These are phyloP conservation scores for Ophiostoma quercus DNA, from an alignment of 2,329 filamentous ascomycete genomes.

Conservation along the genomic window DNA sequence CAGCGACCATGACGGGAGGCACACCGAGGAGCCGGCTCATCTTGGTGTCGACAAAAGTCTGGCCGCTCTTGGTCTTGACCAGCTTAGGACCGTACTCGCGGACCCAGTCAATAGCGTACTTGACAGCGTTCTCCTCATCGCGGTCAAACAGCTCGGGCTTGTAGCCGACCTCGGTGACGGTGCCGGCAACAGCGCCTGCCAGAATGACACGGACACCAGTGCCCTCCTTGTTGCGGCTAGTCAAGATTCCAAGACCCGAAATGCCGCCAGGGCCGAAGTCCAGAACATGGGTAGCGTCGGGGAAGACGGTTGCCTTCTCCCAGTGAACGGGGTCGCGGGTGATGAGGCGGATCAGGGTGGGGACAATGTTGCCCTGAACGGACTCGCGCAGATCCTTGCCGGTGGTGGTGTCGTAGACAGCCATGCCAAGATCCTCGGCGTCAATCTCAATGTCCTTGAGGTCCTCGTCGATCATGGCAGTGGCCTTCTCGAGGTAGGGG, in stretches of 20 bases:
- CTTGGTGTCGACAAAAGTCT: slow-evolving; percentile 93
- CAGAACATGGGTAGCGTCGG: slow-evolving; percentile 83
- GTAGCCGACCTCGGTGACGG: slow-evolving; percentile 87
- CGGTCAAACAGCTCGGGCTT: slow-evolving; percentile 97
- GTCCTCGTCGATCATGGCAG: slow-evolving; percentile 77
- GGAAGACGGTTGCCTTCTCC: slow-evolving; percentile 91
- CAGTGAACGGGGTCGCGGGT: slow-evolving; percentile 91
- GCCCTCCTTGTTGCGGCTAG: slow-evolving; percentile 98
- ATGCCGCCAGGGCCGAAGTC: slow-evolving; percentile 97
- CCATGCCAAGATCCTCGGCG: slow-evolving; percentile 66
- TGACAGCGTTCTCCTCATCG: slow-evolving; percentile 89
- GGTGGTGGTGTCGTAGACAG: slow-evolving; percentile 85
- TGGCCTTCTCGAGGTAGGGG: slow-evolving; percentile 80
- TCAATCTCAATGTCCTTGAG: slow-evolving; percentile 76
- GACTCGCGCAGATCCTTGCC: slow-evolving; percentile 74
- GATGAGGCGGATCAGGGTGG: slow-evolving; percentile 83
- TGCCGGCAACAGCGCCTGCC: slow-evolving; percentile 86
- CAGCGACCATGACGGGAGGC: slow-evolving; percentile 82
- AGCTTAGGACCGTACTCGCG: slow-evolving; percentile 93
- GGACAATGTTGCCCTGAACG: slow-evolving; percentile 73
- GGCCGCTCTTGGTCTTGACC: slow-evolving; percentile 79
- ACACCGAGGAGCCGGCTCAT: slow-evolving; percentile 83
- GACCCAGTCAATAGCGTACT: slow-evolving; percentile 95
- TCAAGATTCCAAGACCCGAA: slow-evolving; percentile 89
- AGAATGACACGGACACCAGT: slow-evolving; percentile 95